Evolutionary conservation across 768 basidiomycete species (phyloP).

Genomic region (Cystobasidium ongulense): DNA sequence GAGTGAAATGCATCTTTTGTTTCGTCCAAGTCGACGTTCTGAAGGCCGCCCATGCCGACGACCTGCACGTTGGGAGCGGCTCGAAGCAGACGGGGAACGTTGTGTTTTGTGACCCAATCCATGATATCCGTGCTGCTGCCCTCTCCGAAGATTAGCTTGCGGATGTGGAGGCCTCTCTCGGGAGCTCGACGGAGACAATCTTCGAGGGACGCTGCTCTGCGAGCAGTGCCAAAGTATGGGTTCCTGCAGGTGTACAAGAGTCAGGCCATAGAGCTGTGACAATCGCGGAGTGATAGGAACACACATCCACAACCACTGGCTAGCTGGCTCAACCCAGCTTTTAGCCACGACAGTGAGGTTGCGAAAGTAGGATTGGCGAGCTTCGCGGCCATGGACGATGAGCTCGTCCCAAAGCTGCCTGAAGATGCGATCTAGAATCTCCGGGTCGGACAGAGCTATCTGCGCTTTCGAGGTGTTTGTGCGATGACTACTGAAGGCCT

Average conservation of each 20-base stretch:
- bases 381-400: background rate
- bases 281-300: background rate
- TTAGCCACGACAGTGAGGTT: background rate
- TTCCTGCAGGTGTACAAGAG: background rate
- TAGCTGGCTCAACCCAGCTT: background rate
- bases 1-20: background rate
- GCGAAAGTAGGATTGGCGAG: background rate
- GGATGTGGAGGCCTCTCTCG: background rate
- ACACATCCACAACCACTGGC: background rate
- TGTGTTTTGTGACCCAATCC: background rate
- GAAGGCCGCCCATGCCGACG: background rate
- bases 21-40: background rate
- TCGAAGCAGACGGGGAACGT: background rate
- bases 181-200: background rate
- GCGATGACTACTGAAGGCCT: no score
- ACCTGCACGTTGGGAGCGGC: background rate
- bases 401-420: background rate
- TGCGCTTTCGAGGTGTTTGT: background rate
- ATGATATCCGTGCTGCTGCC: background rate
- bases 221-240: constrained; percentile 8
- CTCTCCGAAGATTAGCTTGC: constrained; percentile 9
- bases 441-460: background rate
- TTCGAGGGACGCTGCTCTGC: background rate
- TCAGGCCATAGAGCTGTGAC: background rate
- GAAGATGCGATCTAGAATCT: background rate